Base-by-base conservation (phyloP, 2,329 filamentous ascomycete species). In the Thelonectria olida region DNA sequence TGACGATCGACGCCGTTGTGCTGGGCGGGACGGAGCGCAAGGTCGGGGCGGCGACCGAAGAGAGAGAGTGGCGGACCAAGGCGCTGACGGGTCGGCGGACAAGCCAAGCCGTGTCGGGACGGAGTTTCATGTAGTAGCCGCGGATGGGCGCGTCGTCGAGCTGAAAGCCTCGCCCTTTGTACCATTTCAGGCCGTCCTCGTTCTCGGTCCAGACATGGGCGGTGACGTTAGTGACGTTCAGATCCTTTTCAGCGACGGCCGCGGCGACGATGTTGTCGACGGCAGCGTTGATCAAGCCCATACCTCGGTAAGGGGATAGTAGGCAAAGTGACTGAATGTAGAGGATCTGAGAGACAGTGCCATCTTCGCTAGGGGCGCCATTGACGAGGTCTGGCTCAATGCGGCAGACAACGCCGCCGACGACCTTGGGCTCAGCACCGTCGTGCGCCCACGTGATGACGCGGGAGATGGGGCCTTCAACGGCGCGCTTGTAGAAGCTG, bases 121-220 rank as follows among this genome's bases (percentile, higher is more conserved):
- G 81, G 36, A 91, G 79, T 68, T 85, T 87, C 68, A 84, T 78
- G 74, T 91, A 91, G 73, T 91, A 91, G 3, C 83, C 83, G 31
- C 80, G 73, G 9, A 89, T 73, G n/a, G 81, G 78, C 34, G 79
- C 69, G 13, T 78, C 80, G 49, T 82, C 79, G 51, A 79, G 78
- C 59, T 72, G 69, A 72, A 91, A 91, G 3, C 87, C 86, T 9
- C 86, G 81, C 22, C 80, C 79, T 28, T 78, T 70, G 75, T 91
- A 91, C 88, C 88, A 91, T 58, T 79, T 79, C 62, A 90, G 75
- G 0, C 83, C 88, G 19, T 90, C 88, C 2, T 84, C 81, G 72
- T 90, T 90, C 61, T 87, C 82, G 10, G 88, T 88, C 88, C 88
- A 91, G 15, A 90, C 88, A 73, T 91, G 88, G 5, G 88, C 88